These are phyloP conservation scores for Capronia coronata DNA, from an alignment of 2,329 filamentous ascomycete species.

Conservation along the genomic window DNA sequence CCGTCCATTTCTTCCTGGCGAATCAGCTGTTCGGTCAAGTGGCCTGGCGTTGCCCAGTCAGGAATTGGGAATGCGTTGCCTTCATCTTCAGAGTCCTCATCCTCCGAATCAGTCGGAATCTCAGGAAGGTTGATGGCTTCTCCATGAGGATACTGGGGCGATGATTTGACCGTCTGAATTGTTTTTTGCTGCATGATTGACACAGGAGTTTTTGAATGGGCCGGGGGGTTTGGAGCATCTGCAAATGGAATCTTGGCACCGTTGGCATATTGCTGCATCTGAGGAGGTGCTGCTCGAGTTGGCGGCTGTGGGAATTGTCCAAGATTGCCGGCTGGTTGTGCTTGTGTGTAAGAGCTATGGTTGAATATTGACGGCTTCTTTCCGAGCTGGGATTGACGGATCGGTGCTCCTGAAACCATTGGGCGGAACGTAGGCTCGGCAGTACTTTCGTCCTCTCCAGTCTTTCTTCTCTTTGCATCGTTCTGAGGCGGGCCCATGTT, in stretches of 20 bases:
- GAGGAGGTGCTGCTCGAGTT: constrained; percentile 62
- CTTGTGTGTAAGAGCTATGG: constrained; percentile 33
- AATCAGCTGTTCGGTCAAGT: constrained; percentile 66
- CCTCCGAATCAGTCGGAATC: constrained; percentile 89
- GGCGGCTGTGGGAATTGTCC: constrained; percentile 58
- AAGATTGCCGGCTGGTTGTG: constrained; percentile 53
- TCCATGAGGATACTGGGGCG: constrained; percentile 71
- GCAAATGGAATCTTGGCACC: constrained; percentile 80
- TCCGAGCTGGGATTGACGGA: constrained; percentile 68
- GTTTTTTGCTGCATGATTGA: constrained; percentile 28
- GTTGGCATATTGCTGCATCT: constrained; percentile 81
- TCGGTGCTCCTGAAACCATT: constrained; percentile 69
- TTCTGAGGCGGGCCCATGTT: constrained; percentile 55
- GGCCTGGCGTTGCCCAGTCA: constrained; percentile 82
- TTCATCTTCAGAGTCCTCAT: constrained; percentile 63
- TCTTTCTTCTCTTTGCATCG: constrained; percentile 74
- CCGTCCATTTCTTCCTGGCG: constrained; percentile 81
- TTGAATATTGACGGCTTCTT: constrained; percentile 51
- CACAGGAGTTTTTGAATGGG: constrained; percentile 33
- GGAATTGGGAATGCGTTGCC: constrained; percentile 58
- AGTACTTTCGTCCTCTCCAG: constrained; percentile 60
- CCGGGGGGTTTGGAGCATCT: constrained; percentile 63
- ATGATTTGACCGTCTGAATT: constrained; percentile 51
- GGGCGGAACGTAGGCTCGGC: constrained; percentile 55
- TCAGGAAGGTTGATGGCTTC: constrained; percentile 90